These are phyloP conservation scores for Aspergillus sp. DNA, from an alignment of 2,329 filamentous ascomycete genomes.

Conservation along the genomic window DNA sequence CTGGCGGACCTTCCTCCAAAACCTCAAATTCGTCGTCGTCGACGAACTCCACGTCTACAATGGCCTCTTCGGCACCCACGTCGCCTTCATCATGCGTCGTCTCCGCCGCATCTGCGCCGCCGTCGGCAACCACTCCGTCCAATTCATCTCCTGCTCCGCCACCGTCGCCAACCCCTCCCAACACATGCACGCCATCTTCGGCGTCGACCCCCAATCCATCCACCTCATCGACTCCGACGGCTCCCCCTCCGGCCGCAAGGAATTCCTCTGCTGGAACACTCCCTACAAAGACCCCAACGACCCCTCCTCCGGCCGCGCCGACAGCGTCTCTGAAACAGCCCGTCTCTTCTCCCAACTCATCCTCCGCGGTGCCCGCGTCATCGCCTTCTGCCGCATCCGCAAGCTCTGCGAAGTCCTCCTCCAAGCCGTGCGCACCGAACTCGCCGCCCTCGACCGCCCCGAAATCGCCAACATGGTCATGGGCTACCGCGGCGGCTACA, in stretches of 20 bases:
- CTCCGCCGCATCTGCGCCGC: constrained; percentile 85
- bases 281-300: constrained; percentile 89
- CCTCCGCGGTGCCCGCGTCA: constrained; percentile 82
- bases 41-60: constrained; percentile 97
- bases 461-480: constrained; percentile 82
- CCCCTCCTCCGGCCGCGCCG: constrained; percentile 80
- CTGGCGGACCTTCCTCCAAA: constrained; percentile 86
- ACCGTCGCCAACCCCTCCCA: constrained; percentile 90
- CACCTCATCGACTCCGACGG: constrained; percentile 86
- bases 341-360: constrained; percentile 88
- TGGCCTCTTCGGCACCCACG: constrained; percentile 87
- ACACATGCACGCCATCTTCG: constrained; percentile 95
- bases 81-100: constrained; percentile 91
- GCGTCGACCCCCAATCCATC: constrained; percentile 68
- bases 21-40: constrained; percentile 86
- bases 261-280: constrained; percentile 97
- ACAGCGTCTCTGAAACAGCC: constrained; percentile 81
- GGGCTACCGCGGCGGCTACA: constrained; percentile 95
- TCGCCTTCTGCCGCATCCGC: constrained; percentile 86
- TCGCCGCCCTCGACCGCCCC: constrained; percentile 69
- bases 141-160: constrained; percentile 93
- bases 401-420: constrained; percentile 87
- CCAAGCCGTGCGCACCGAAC: constrained; percentile 74
- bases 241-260: constrained; percentile 87
- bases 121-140: constrained; percentile 79